A percentile compares a stretch with the other conserved stretches of the same genome.
These are phyloP conservation scores for Ustilago xerochloae DNA, from an alignment of 1,284 basidiomycete genomes.

Conservation along the genomic window DNA sequence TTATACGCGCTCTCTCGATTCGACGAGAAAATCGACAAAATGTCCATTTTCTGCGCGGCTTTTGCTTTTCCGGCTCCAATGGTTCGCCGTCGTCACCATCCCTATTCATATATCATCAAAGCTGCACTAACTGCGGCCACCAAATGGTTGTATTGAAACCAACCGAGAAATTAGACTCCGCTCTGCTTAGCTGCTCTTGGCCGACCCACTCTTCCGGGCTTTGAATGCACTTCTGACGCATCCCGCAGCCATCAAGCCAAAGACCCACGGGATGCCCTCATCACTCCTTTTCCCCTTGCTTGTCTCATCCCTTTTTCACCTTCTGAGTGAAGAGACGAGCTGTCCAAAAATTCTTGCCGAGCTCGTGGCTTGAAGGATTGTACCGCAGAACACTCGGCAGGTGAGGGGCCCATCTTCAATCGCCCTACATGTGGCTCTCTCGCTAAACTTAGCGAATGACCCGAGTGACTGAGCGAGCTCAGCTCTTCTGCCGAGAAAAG, in stretches of 20 bases:
- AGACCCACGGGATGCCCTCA: not conserved
- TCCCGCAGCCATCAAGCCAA: not conserved
- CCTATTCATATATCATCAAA: no score
- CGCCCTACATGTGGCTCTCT: not conserved
- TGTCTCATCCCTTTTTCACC: not conserved
- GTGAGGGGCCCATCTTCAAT: not conserved
- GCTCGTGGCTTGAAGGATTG: slow-evolving; percentile 6
- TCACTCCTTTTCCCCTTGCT: not conserved
- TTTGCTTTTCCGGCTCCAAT: slow-evolving; percentile 1
- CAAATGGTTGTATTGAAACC: not conserved
- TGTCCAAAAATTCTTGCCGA: slow-evolving; percentile 11
- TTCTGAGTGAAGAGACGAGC: not conserved
- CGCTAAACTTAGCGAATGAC: no score
- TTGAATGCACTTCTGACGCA: slow-evolving; percentile 12
- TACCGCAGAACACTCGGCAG: not conserved
- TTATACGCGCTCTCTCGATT: not conserved
- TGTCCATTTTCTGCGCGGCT: not conserved
- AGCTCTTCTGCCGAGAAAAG: not conserved
- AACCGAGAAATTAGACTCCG: slow-evolving; percentile 1
- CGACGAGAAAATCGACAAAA: not conserved
- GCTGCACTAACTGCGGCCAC: not conserved
- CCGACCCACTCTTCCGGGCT: not conserved
- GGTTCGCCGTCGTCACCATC: slow-evolving; percentile 2
- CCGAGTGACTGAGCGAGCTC: not conserved
- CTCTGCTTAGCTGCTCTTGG: slow-evolving; percentile 5